Conservation (phyloP, 208 protist species). For the Trypanosoma theileri region DNA sequence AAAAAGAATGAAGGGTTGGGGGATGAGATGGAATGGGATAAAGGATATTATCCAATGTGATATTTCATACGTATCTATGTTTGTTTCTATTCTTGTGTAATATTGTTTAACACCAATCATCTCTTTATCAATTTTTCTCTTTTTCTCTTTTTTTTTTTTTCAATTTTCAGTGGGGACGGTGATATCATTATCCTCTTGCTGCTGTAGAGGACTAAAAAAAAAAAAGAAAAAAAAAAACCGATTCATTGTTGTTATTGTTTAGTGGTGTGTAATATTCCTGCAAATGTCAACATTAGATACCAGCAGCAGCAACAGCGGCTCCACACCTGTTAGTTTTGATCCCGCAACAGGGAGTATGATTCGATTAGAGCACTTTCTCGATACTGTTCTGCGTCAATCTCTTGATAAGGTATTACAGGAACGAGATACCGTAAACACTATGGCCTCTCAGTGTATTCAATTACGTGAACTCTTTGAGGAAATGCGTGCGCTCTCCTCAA, state of each 20-base stretch:
- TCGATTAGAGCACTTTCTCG: conserved; percentile 71
- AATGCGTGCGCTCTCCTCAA: conserved; percentile 55
- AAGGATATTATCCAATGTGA: no score
- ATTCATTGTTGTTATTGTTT: conserved; percentile 12
- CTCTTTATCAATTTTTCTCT: neutral
- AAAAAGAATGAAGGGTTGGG: neutral
- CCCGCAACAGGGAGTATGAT: conserved; percentile 36
- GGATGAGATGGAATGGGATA: no score
- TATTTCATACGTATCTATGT: no score
- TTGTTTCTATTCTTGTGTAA: conserved; percentile 11
- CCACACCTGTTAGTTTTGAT: neutral
- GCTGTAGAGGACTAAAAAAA: neutral
- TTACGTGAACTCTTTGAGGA: conserved; percentile 64
- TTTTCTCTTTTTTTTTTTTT: conserved; percentile 9
- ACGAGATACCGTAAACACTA: conserved; percentile 52
- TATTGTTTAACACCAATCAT: neutral
- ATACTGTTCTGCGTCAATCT: conserved; percentile 49
- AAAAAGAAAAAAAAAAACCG: conserved; percentile 16
- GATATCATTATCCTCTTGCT: no score
- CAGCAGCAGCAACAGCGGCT: neutral
- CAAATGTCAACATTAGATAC: neutral
- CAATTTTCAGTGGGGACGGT: neutral
- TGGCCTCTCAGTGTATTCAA: conserved; percentile 68
- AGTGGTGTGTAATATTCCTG: conserved; percentile 6
- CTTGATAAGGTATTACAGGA: conserved; percentile 49